Base-by-base conservation (phyloP, 768 basidiomycete species). In the Pleurotus tuber-regium region DNA sequence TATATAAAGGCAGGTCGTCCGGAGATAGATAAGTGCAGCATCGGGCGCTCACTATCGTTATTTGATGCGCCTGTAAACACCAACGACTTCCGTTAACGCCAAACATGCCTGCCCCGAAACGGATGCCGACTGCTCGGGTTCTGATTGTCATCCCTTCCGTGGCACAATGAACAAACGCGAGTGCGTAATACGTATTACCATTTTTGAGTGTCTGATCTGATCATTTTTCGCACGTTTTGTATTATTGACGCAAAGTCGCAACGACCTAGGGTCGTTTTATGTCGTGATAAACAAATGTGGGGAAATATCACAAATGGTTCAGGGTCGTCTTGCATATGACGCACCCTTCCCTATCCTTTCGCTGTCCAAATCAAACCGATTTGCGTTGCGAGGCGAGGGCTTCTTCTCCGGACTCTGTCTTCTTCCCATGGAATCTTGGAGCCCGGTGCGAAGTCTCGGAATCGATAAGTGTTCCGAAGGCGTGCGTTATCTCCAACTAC, bases 21-120 rank as follows among this genome's bases (percentile, higher is more conserved):
- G 41, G 41, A 24, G 41, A 21, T 42, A 42, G 41, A 42, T 42
- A 42, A 42, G 41, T 42, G 21, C 41, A 23, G 19, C 41, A 14
- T 31, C 30, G 41, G 26, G 41, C 41, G 41, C 41, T 42, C 41
- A 42, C 41, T 42, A 23, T 42, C 21, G 23, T 19, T 6, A 24
- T 42, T 42, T 42, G 41, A 42, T 42, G 41, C 41, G 41, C 24
- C 41, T 42, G 41, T 10, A 5, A 24, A n/a, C n/a, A n/a, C n/a
- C n/a, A n/a, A n/a, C n/a, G n/a, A n/a, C n/a, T n/a, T n/a, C n/a
- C n/a, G n/a, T n/a, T n/a, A n/a, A n/a, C n/a, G n/a, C n/a, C n/a
- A n/a, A n/a, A n/a, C n/a, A n/a, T n/a, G n/a, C n/a, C n/a, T n/a
- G n/a, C n/a, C 41, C 18, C 11, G 21, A 42, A 42, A 42, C 26